phyloP scores from a whole-genome alignment of 2,329 filamentous ascomycete genomes.

The Pyricularia pennisetigena region DNA sequence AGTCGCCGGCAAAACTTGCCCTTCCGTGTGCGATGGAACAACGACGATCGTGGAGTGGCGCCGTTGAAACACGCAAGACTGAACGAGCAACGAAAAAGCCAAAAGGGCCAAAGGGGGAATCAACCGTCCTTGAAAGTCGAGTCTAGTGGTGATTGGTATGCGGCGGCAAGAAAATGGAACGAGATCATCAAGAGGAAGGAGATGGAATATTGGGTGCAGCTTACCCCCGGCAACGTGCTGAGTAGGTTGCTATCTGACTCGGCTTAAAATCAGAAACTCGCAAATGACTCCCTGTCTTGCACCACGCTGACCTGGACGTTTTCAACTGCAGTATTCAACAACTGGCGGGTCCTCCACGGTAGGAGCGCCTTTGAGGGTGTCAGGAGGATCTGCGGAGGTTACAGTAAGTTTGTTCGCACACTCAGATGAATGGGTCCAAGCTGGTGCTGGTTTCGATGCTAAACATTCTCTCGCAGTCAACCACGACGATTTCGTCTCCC shows the following conservation, averaged over 20 bases:
- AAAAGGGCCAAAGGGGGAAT: too few relatives aligned
- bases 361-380: conserved; percentile 73
- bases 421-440: not conserved
- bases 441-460: conserved; percentile 2
- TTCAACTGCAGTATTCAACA: conserved; percentile 68
- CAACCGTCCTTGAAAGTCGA: too few relatives aligned
- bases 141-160: conserved; percentile 74
- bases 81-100: too few relatives aligned
- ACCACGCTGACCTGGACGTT: not conserved
- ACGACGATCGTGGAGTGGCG: conserved; percentile 70
- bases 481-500: conserved; percentile 70
- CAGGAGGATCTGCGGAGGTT: conserved; percentile 82
- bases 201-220: conserved; percentile 70
- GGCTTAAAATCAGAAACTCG: not conserved
- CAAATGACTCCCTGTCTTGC: not conserved
- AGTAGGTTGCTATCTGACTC: conserved; percentile 35
- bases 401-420: conserved; percentile 53
- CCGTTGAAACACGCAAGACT: conserved; percentile 23
- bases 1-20: conserved; percentile 24
- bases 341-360: conserved; percentile 90
- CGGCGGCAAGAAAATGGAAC: conserved; percentile 66
- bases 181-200: conserved; percentile 53
- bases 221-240: conserved; percentile 67
- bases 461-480: conserved; percentile 43
- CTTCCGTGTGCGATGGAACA: conserved; percentile 80